phyloP scores from a whole-genome alignment of 495 filamentous ascomycete species.

The Jackrogersella multiformis region DNA sequence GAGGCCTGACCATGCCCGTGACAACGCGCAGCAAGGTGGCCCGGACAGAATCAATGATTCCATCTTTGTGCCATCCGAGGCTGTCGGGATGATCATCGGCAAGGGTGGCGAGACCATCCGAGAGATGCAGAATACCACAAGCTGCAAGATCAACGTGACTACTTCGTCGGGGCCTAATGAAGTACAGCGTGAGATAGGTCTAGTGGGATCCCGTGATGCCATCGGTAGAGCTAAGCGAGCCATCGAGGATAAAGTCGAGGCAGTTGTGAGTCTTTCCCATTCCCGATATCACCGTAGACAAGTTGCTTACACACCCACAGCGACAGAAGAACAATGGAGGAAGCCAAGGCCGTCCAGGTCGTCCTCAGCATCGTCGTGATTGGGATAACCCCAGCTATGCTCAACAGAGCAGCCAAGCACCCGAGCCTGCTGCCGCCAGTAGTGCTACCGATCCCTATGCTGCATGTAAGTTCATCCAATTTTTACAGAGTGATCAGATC shows the following conservation, averaged over 20 bases:
- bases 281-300: not conserved
- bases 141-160: conserved; percentile 90
- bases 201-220: conserved; percentile 75
- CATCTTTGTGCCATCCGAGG: conserved; percentile 82
- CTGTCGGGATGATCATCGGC: conserved; percentile 91
- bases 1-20: conserved; percentile 42
- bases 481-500: not conserved
- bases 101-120: conserved; percentile 89
- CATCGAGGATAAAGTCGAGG: conserved; percentile 88
- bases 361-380: conserved; percentile 53
- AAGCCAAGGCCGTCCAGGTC: conserved; percentile 51
- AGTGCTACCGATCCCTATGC: conserved; percentile 66
- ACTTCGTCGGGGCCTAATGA: conserved; percentile 73
- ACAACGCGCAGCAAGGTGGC: conserved; percentile 53
- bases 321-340: conserved; percentile 64
- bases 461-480: conserved; percentile 54
- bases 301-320: conserved; percentile 49
- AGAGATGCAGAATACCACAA: conserved; percentile 81
- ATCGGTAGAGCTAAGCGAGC: conserved; percentile 77
- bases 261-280: conserved; percentile 65
- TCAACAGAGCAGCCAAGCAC: conserved; percentile 39
- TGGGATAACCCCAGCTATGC: conserved; percentile 56
- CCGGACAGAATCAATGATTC: conserved; percentile 77
- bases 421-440: conserved; percentile 44
- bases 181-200: conserved; percentile 78